Evolutionary conservation across 1,284 basidiomycete species (phyloP), one percentile per base, ranked within the genome.

Genomic region (Mycena citricolor): DNA sequence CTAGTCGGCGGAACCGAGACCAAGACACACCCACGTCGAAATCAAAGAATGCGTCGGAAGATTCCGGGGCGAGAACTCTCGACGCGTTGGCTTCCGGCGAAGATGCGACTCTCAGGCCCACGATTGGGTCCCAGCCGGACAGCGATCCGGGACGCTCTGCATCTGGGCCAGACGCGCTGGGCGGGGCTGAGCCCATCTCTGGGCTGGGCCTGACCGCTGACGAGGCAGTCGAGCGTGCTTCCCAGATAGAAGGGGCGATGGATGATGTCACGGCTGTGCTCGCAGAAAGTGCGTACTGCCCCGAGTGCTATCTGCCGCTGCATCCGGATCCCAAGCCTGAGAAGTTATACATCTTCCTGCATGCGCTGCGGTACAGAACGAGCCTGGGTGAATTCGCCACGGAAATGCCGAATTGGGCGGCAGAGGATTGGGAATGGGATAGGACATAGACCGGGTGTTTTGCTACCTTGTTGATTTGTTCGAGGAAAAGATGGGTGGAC

Each of bases 271-370:
- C 42, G 13, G 34, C 36, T 34, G 35, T 38, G 23, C 37, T 52
- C 42, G 44, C 54, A 21, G 69, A 68, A 24, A 62, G 67, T 47
- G 59, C 76, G 16, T 91, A 87, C 61, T 97, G 94, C 61, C 69
- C 77, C 1, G 86, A 91, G 59, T 97, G 94, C 61, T 95, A 88
- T 64, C 72, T 94, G 22, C 94, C 94, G 12, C 66, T 97, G 8
- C 82, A 93, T 42, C 90, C 91, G 7, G 94, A 97, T 65, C 94
- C 94, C 1, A 82, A 81, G 58, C 91, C 92, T 2, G 90, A 94
- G 62, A 83, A 81, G 48, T 68, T 97, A 46, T 97, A 92, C 65
- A 97, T 97, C 54, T 97, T 94, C 69, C 69, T 97, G 56, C 94
- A 97, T 61, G 94, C 94, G 10, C 66, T 90, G 57, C 74, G 80